phyloP scores from a whole-genome alignment of 2,329 filamentous ascomycete species.

The Colletotrichum sp. region DNA sequence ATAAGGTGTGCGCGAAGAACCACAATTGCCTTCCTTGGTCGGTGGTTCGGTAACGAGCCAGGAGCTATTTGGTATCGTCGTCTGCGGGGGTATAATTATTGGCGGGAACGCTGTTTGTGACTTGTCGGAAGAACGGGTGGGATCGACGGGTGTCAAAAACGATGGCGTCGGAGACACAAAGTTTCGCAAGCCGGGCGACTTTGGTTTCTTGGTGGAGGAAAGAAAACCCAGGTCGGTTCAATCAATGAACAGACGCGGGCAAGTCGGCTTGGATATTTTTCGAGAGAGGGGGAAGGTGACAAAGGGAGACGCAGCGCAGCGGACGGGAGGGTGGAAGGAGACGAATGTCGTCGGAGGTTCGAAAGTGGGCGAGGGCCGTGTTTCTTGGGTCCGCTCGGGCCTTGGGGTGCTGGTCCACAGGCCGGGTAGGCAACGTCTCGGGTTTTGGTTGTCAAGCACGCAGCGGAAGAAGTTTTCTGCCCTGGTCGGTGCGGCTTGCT shows the following conservation, averaged over 20 bases:
- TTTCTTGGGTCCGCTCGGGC: conserved; percentile 23
- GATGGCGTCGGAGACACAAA: conserved; percentile 2
- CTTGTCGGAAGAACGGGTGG: conserved; percentile 10
- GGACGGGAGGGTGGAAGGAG: conserved; percentile 8
- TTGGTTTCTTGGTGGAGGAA: neutral
- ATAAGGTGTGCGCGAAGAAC: conserved; percentile 7
- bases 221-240: conserved; percentile 5
- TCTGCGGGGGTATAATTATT: conserved; percentile 16
- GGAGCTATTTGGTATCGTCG: conserved; percentile 3
- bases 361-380: conserved; percentile 20
- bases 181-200: neutral
- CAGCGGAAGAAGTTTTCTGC: neutral
- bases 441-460: neutral
- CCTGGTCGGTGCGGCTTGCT: neutral
- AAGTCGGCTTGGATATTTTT: neutral
- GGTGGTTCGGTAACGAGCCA: conserved; percentile 8
- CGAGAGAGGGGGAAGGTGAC: neutral
- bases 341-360: conserved; percentile 20
- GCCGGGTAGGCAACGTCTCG: conserved; percentile 15
- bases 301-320: neutral
- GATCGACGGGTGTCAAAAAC: conserved; percentile 11
- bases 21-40: conserved; percentile 8
- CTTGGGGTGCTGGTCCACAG: conserved; percentile 20
- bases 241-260: conserved; percentile 20
- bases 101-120: conserved; percentile 5